Conservation (phyloP, 305 asterid genomes). For the Solanum aculeatissimum region DNA sequence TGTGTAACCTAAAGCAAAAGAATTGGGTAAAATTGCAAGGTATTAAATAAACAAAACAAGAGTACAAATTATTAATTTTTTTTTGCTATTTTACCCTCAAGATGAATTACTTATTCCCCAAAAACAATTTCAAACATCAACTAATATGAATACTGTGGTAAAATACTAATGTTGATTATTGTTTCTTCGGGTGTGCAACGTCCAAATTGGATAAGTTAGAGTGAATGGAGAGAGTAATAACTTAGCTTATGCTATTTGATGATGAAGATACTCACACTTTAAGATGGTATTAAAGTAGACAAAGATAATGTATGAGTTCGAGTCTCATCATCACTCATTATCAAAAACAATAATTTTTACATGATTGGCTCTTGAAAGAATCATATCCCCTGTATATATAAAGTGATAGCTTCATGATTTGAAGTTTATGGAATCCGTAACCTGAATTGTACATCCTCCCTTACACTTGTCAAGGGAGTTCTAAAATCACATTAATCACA, state of each 20-base stretch:
- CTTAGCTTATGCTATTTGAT: background rate
- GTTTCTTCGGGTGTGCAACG: background rate
- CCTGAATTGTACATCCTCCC: background rate
- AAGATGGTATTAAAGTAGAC: background rate
- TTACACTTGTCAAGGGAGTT: background rate
- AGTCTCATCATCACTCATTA: background rate
- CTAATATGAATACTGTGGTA: no score
- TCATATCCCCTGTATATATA: background rate
- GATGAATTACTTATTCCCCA: no score
- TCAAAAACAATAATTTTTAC: background rate
- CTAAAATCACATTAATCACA: no score
- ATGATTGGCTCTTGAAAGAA: background rate
- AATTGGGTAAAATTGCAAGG: background rate
- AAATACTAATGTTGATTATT: background rate
- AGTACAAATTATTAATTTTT: no score
- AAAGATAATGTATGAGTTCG: background rate
- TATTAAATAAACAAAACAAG: background rate
- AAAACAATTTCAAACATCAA: no score
- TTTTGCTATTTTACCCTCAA: background rate
- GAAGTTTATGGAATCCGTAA: background rate
- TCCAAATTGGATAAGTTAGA: background rate
- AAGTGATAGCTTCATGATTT: background rate
- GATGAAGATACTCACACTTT: background rate
- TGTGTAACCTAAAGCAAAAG: conserved; percentile 7
- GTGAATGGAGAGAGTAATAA: background rate